A percentile compares a stretch with the other conserved stretches of the same genome.
Conservation (phyloP, 441 rosid genomes). For the Jatropha podagrica region DNA sequence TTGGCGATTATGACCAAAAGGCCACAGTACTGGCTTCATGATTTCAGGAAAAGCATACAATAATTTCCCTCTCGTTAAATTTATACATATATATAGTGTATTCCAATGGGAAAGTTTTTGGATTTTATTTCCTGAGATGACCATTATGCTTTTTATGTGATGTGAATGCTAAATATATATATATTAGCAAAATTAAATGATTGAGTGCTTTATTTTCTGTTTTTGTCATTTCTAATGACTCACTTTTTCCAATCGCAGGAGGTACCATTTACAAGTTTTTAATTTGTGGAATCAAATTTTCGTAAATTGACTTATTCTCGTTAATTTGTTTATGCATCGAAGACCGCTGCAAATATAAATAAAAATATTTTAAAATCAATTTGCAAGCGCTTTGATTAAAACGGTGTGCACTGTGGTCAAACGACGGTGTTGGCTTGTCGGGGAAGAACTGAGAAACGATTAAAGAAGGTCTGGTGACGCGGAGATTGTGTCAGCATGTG, state of each 20-base stretch:
- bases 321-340: background rate
- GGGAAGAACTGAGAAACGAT: constrained; percentile 26
- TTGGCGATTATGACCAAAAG: constrained; percentile 2
- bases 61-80: background rate
- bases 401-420: constrained; percentile 22
- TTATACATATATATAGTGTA: background rate
- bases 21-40: background rate
- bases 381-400: background rate
- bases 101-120: background rate
- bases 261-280: too few relatives aligned
- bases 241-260: too few relatives aligned
- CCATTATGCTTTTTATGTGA: background rate
- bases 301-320: constrained; percentile 9
- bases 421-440: constrained; percentile 35
- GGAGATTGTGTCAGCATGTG: constrained; percentile 37
- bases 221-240: too few relatives aligned
- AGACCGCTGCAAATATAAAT: background rate
- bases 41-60: constrained; percentile 20
- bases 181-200: too few relatives aligned
- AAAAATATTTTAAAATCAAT: background rate
- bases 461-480: constrained; percentile 41
- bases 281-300: background rate
- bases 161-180: too few relatives aligned
- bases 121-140: constrained; percentile 11
- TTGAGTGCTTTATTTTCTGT: too few relatives aligned